Percentiles rank a stretch among this genome's conserved stretches.
Evolutionary conservation across 2,329 filamentous ascomycete genomes (phyloP).

Genomic region (Fusarium papillatum): DNA sequence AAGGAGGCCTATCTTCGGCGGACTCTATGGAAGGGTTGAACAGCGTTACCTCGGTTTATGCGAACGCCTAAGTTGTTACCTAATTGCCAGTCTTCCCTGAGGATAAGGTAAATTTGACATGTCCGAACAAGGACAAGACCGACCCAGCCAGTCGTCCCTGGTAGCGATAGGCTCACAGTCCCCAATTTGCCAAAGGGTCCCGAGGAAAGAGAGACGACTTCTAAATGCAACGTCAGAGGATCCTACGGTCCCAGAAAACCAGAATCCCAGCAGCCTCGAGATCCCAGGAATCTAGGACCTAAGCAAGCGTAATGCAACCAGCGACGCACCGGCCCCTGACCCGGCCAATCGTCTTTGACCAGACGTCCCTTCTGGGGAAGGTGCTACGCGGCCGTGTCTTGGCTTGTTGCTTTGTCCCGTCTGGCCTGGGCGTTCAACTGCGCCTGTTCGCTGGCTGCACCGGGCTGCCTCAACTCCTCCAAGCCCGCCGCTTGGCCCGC

Average conservation of each 20-base stretch:
- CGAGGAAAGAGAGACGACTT: conserved; percentile 29
- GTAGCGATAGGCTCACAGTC: conserved; percentile 27
- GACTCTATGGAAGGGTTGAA: conserved; percentile 24
- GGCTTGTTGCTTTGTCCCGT: conserved; percentile 44
- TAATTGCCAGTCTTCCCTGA: conserved; percentile 13
- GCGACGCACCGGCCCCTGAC: conserved; percentile 38
- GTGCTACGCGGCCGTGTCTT: conserved; percentile 34
- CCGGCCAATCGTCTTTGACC: conserved; percentile 39
- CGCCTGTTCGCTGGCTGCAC: conserved; percentile 37
- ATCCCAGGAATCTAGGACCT: conserved; percentile 23
- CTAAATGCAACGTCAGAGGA: conserved; percentile 39
- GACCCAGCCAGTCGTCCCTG: conserved; percentile 30
- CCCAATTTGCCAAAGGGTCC: conserved; percentile 24
- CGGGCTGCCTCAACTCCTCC: conserved; percentile 19
- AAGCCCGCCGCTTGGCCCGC: conserved; percentile 19
- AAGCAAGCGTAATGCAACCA: conserved; percentile 26
- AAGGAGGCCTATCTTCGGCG: conserved; percentile 1
- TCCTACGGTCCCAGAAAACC: conserved; percentile 13
- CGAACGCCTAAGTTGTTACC: conserved; percentile 18
- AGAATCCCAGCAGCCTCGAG: conserved; percentile 18
- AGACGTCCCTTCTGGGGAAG: conserved; percentile 35
- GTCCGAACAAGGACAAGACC: conserved; percentile 26
- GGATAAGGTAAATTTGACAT: conserved; percentile 32
- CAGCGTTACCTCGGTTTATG: conserved; percentile 33
- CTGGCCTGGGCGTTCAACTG: conserved; percentile 41